phyloP scores from a whole-genome alignment of 1,284 basidiomycete species.

The Cryptococcus sp. region DNA sequence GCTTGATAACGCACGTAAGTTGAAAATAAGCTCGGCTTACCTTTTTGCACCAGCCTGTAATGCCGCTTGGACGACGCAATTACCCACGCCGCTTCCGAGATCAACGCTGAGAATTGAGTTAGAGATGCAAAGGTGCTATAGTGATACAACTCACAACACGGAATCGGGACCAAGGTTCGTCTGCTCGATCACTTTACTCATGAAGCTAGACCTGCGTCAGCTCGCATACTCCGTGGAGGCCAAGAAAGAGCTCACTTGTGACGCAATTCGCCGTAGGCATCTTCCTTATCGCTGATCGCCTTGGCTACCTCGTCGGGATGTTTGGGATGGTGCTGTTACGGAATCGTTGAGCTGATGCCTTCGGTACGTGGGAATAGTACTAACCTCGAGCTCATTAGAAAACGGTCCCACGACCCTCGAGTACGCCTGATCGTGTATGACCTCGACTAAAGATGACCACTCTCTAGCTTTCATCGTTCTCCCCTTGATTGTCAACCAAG shows the following conservation, averaged over 20 bases:
- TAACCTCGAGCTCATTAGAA: constrained; percentile 51
- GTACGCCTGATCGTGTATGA: constrained; percentile 59
- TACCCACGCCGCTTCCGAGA: constrained; percentile 61
- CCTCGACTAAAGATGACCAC: constrained; percentile 54
- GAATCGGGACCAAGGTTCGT: constrained; percentile 44
- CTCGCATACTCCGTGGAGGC: constrained; percentile 1
- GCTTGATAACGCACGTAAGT: background rate
- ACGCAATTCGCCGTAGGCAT: constrained; percentile 51
- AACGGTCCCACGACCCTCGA: constrained; percentile 59
- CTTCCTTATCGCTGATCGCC: constrained; percentile 48
- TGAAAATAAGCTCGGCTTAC: constrained; percentile 10
- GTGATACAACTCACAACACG: constrained; percentile 38
- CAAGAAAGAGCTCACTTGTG: constrained; percentile 36
- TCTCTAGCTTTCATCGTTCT: constrained; percentile 38
- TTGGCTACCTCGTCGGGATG: constrained; percentile 47
- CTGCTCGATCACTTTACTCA: constrained; percentile 49
- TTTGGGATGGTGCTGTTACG: constrained; percentile 41
- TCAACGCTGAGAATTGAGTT: constrained; percentile 55
- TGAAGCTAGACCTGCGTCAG: constrained; percentile 36
- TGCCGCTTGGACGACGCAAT: constrained; percentile 59
- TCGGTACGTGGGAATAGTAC: background rate
- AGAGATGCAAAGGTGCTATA: constrained; percentile 15
- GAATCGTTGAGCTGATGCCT: too few species aligned
- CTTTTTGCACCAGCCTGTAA: constrained; percentile 57
- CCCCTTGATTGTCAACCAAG: constrained; percentile 28